phyloP scores from a whole-genome alignment of 2,329 filamentous ascomycete genomes.

The Aspergillus glaucus region DNA sequence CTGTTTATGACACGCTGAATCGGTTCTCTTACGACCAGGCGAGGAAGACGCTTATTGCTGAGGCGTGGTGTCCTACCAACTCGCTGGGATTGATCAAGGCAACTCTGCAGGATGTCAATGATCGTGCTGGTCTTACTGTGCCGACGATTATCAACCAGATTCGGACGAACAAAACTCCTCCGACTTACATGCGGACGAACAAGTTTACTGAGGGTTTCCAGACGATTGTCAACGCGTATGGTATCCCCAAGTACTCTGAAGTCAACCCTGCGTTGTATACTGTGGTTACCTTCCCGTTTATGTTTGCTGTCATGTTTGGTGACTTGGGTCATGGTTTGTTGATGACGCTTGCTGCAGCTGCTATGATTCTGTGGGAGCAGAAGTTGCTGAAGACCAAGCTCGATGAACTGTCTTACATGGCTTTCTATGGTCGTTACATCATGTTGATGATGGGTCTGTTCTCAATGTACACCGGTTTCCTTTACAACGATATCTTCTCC shows the following conservation, averaged over 20 bases:
- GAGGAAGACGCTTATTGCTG: constrained; percentile 90
- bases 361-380: constrained; percentile 97
- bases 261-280: constrained; percentile 94
- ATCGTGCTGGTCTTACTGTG: constrained; percentile 89
- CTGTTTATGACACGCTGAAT: constrained; percentile 91
- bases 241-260: constrained; percentile 93
- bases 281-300: constrained; percentile 96
- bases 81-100: constrained; percentile 83
- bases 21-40: constrained; percentile 94
- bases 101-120: constrained; percentile 93
- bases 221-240: constrained; percentile 97
- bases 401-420: constrained; percentile 96
- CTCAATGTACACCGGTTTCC: constrained; percentile 91
- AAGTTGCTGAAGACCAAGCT: constrained; percentile 76
- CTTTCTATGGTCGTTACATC: constrained; percentile 97
- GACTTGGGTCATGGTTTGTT: constrained; percentile 90
- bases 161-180: constrained; percentile 91
- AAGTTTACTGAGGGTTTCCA: constrained; percentile 98
- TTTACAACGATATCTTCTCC: constrained; percentile 98
- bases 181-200: constrained; percentile 96
- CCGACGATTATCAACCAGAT: constrained; percentile 99
- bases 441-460: constrained; percentile 97
- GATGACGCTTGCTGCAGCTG: constrained; percentile 73
- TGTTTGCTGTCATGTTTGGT: constrained; percentile 99
- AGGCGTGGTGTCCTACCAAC: constrained; percentile 95